phyloP scores from a whole-genome alignment of 208 protist genomes.

The Plasmodiophora brassicae region DNA sequence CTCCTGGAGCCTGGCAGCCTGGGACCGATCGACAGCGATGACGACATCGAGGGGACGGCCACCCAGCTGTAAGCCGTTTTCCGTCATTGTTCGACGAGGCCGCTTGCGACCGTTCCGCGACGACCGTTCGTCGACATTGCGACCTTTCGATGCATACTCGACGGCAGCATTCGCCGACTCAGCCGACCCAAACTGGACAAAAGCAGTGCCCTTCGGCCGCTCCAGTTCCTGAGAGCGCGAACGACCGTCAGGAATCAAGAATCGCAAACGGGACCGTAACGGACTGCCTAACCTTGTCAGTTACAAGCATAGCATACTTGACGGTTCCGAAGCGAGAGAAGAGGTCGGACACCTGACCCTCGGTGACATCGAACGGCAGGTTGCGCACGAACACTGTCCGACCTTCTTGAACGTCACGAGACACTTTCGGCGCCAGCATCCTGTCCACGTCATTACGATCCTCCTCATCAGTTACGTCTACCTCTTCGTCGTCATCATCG shows the following conservation, averaged over 20 bases:
- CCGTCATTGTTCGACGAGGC: background rate
- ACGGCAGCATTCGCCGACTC: background rate
- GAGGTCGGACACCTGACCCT: background rate
- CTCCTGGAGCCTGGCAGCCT: background rate
- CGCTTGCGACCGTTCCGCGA: too few species aligned
- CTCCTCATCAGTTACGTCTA: too few species aligned
- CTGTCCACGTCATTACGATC: too few species aligned
- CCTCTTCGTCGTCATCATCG: background rate
- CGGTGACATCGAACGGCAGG: background rate
- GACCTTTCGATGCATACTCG: too few species aligned
- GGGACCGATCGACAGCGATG: background rate
- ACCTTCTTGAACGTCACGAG: constrained; percentile 1
- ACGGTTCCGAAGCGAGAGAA: constrained; percentile 9
- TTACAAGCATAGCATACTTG: background rate
- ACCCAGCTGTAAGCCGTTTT: background rate
- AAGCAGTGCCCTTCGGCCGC: background rate
- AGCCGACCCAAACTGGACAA: background rate
- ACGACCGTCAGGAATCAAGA: background rate
- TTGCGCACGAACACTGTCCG: background rate
- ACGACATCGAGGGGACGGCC: background rate
- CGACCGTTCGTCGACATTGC: too few species aligned
- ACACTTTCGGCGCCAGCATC: background rate
- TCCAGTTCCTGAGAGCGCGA: background rate
- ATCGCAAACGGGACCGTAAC: background rate
- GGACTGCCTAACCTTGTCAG: background rate